Percentiles rank a stretch among this genome's conserved stretches.
Conservation (phyloP, 495 filamentous ascomycete genomes). For the Daldinia caldariorum region DNA sequence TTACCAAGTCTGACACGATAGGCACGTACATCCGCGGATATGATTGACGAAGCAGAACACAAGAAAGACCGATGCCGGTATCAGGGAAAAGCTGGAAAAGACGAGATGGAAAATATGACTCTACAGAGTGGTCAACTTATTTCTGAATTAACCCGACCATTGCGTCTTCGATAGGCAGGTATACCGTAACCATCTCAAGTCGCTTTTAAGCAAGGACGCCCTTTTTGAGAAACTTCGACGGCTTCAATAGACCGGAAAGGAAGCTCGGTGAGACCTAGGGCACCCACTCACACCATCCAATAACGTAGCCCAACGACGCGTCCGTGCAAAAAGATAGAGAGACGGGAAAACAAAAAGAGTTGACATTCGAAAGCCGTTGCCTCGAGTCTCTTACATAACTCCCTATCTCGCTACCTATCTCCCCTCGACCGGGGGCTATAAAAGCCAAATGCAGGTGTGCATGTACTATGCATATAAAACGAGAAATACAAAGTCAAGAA, state of each 20-base stretch:
- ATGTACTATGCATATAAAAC: constrained; percentile 32
- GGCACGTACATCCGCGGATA: constrained; percentile 9
- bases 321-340: constrained; percentile 25
- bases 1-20: constrained; percentile 46
- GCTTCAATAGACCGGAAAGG: constrained; percentile 41
- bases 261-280: constrained; percentile 40
- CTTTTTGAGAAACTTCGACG: constrained; percentile 17
- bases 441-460: constrained; percentile 33
- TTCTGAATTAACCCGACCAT: neutral
- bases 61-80: constrained; percentile 1
- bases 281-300: constrained; percentile 29
- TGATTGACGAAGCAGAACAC: constrained; percentile 3
- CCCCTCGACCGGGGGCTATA: constrained; percentile 27
- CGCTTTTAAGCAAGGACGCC: neutral
- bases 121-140: neutral
- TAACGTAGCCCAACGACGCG: constrained; percentile 10
- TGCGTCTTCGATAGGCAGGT: constrained; percentile 9
- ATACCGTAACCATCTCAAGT: constrained; percentile 4
- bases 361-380: neutral
- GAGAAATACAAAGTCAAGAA: constrained; percentile 37
- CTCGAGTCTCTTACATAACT: neutral
- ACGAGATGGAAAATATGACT: neutral
- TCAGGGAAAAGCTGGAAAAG: constrained; percentile 2
- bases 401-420: constrained; percentile 7
- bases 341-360: neutral